Base-by-base conservation (phyloP, 2,329 filamentous ascomycete genomes). In the Fusarium phyllophilum region DNA sequence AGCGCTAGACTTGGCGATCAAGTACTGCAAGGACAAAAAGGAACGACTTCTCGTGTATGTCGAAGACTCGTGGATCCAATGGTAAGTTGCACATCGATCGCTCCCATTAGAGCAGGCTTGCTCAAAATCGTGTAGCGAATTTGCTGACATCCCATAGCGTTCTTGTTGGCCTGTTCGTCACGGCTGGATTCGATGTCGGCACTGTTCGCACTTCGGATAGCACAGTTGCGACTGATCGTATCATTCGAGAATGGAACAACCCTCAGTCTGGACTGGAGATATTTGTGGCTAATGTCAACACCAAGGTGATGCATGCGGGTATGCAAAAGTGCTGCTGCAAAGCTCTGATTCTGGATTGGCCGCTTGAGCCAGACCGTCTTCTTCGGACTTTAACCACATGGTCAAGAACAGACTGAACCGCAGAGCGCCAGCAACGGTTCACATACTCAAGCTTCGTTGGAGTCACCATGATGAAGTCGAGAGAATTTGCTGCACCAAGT, bases 51-150 rank as follows among this genome's bases (percentile, higher is more conserved):
- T 61, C 3, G 20, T 38, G 5, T 61, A 44, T 39, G 58, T 44
- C 5, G 31, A 61, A 24, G 48, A 42, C 52, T 14, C 29, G 0
- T 61, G 46, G 46, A 55, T 55, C 18, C 58, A 61, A 14, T 42
- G 36, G 58, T 31, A 55, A 44, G 58, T 42, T 31, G 15, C 9
- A 17, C 18, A 17, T n/a, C 3, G 8, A 15, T 31, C 14, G 0
- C 20, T 15, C 8, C 5, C 15, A 10, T 31, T 8, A 13, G 0
- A 17, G 45, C 9, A 31, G 6, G 1, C 29, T 0, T 48, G 20
- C 13, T 31, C 1, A 8, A 6, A 48, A 48, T 5, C 2, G 5
- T 48, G 45, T 10, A 26, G 15, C 6, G 18, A 29, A 22, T 14
- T 29, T 22, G 18, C 44, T 46, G 1, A 46, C 18, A 20, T 36